These are phyloP conservation scores for Cladobotryum protrusum DNA, from an alignment of 2,329 filamentous ascomycete genomes.

Conservation along the genomic window DNA sequence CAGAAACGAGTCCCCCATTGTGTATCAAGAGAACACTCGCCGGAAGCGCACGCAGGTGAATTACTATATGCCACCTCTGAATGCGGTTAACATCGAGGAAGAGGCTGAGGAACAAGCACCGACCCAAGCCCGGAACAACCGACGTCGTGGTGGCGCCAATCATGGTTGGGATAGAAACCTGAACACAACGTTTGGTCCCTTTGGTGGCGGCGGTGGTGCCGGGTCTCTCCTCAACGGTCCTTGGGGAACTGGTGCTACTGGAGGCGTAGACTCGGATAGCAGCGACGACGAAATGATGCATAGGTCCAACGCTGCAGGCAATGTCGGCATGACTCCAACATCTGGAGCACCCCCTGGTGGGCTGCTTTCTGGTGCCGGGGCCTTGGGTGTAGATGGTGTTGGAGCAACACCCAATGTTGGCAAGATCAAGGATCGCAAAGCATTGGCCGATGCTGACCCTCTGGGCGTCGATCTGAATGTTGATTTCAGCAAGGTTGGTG, in stretches of 20 bases:
- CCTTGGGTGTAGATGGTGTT: slow-evolving; percentile 36
- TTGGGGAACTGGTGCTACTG: slow-evolving; percentile 66
- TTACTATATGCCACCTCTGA: slow-evolving; percentile 76
- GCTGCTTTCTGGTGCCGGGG: slow-evolving; percentile 36
- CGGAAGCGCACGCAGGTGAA: slow-evolving; percentile 58
- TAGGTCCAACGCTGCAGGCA: slow-evolving; percentile 50
- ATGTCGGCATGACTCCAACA: slow-evolving; percentile 56
- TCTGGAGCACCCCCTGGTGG: slow-evolving; percentile 42
- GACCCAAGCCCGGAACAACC: slow-evolving; percentile 61
- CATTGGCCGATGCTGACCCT: slow-evolving; percentile 87
- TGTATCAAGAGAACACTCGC: slow-evolving; percentile 51
- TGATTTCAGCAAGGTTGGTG: slow-evolving; percentile 90
- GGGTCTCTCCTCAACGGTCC: slow-evolving; percentile 68
- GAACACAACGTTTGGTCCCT: slow-evolving; percentile 87
- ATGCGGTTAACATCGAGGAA: slow-evolving; percentile 57
- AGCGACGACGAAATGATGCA: slow-evolving; percentile 85
- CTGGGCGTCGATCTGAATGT: slow-evolving; percentile 89
- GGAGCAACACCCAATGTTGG: slow-evolving; percentile 71
- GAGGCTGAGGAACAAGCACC: slow-evolving; percentile 62
- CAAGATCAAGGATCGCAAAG: slow-evolving; percentile 88
- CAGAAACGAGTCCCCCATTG: slow-evolving; percentile 47
- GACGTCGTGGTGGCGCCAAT: slow-evolving; percentile 55
- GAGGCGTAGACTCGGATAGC: slow-evolving; percentile 85
- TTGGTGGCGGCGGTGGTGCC: slow-evolving; percentile 74
- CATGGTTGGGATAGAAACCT: slow-evolving; percentile 69